A percentile compares a stretch with the other conserved stretches of the same genome.
These are phyloP conservation scores for Epichloe glyceriae DNA, from an alignment of 2,329 filamentous ascomycete genomes.

Conservation along the genomic window DNA sequence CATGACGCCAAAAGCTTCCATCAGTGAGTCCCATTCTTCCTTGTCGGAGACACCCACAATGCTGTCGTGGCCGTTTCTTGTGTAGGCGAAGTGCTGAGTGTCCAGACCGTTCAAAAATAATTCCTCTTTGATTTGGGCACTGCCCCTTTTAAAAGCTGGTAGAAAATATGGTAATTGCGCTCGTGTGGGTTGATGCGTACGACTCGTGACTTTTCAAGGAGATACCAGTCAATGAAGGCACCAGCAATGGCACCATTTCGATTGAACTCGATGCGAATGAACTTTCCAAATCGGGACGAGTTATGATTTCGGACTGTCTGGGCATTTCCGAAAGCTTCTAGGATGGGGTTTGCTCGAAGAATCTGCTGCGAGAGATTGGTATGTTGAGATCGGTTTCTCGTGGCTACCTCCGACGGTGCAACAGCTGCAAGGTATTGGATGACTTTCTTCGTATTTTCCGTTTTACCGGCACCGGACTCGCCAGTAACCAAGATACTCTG, in stretches of 20 bases:
- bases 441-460: conserved; percentile 98
- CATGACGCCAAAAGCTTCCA: conserved; percentile 93
- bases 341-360: conserved; percentile 85
- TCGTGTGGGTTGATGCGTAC: conserved; percentile 79
- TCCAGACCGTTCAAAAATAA: conserved; percentile 64
- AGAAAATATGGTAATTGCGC: conserved; percentile 95
- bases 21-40: conserved; percentile 78
- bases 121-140: conserved; percentile 56
- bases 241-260: conserved; percentile 81
- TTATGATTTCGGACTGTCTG: conserved; percentile 98
- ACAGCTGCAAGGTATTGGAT: conserved; percentile 97
- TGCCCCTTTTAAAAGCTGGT: conserved; percentile 86
- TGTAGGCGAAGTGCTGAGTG: conserved; percentile 85
- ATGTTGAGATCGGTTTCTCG: conserved; percentile 48
- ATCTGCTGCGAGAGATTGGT: conserved; percentile 94
- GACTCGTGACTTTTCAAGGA: conserved; percentile 95
- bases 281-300: conserved; percentile 95
- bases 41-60: conserved; percentile 82
- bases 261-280: conserved; percentile 93
- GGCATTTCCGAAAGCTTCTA: conserved; percentile 96
- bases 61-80: conserved; percentile 76
- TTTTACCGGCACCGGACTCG: conserved; percentile 96
- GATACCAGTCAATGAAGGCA: conserved; percentile 96
- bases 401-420: conserved; percentile 65
- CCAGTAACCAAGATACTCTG: conserved; percentile 97